A percentile compares a stretch with the other conserved stretches of the same genome.
Conservation (phyloP, 805 yeast species). For the Wickerhamiella brachini region DNA sequence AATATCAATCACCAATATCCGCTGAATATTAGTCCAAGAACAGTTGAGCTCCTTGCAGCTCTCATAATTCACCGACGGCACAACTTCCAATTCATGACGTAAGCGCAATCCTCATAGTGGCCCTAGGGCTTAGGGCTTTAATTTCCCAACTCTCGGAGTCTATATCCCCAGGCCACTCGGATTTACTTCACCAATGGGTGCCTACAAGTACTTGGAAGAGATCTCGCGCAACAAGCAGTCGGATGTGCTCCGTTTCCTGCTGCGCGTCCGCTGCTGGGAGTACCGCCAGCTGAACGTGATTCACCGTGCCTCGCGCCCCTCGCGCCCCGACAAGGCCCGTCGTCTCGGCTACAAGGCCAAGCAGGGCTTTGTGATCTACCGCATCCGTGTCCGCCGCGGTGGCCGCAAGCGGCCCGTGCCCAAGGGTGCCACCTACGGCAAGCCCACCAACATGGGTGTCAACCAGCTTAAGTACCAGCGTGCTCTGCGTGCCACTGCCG, state of each 20-base stretch:
- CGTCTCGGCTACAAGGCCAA: slow-evolving; percentile 99
- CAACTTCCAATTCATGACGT: too few species aligned
- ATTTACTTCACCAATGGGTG: slow-evolving; percentile 53
- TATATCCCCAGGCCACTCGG: background rate
- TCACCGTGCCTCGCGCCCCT: slow-evolving; percentile 98
- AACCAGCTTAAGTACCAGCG: slow-evolving; percentile 98
- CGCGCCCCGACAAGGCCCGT: slow-evolving; percentile 99
- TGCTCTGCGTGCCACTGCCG: slow-evolving; percentile 95
- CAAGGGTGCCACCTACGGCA: slow-evolving; percentile 99
- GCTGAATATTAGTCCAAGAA: too few species aligned
- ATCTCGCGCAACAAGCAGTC: slow-evolving; percentile 99
- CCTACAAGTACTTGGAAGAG: slow-evolving; percentile 99
- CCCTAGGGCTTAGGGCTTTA: background rate
- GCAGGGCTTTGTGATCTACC: slow-evolving; percentile 98
- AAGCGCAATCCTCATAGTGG: too few species aligned
- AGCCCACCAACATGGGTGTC: slow-evolving; percentile 99
- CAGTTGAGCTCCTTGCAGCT: too few species aligned
- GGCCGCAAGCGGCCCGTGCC: slow-evolving; percentile 99
- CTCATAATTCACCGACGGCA: too few species aligned
- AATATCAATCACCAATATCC: too few species aligned
- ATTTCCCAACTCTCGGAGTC: background rate
- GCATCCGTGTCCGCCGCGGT: slow-evolving; percentile 99
- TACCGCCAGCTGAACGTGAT: slow-evolving; percentile 98
- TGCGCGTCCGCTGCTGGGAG: slow-evolving; percentile 99
- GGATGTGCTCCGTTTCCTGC: slow-evolving; percentile 96